Base-by-base conservation (phyloP, 768 basidiomycete species). In the Lyophyllum shimeji region DNA sequence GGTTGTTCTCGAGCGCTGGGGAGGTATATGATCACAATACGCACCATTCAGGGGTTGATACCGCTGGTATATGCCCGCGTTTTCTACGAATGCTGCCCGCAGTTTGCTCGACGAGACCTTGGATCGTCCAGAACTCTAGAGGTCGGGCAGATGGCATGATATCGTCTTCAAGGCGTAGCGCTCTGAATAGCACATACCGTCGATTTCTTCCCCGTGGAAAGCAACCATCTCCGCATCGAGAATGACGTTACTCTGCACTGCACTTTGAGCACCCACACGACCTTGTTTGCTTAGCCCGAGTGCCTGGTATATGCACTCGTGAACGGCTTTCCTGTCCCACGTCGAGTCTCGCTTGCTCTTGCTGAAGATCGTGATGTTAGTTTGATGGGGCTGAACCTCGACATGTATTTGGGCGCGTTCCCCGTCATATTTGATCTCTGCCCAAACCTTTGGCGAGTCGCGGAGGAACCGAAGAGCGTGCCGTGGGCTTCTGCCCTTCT, bases 401-500 rank as follows among this genome's bases (percentile, higher is more conserved):
- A 94, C 81, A 65, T 98, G 95, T 24, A 95, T 93, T 63, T 98
- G 95, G 52, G 93, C 87, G n/a, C 95, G 81, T 70, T 96, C 94
- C 9, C 95, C 95, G 55, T 96, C 95, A 67, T 95, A 95, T 69
- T 98, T 98, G 0, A 86, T 94, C 72, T 98, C 95, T 1, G 88
- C 90, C 83, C 89, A 95, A 8, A 94, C 75, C 24, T 67, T 69
- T 11, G 77, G 72, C 0, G 76, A 71, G 34, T 66, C 31, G 34
- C 52, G 58, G 55, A 89, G 73, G 52, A 74, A 68, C 42, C 72
- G 56, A 45, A 90, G 69, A 17, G 84, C 86, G 48, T 89, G 78
- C 11, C 71, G 60, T 43, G 84, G 82, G 3, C 82, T 76, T 49
- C 80, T 76, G 2, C 87, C 93, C 65, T 95, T 95, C 29, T 77